Evolutionary conservation across 2,329 filamentous ascomycete genomes (phyloP).

Genomic region (Sphaerostilbella broomeana): DNA sequence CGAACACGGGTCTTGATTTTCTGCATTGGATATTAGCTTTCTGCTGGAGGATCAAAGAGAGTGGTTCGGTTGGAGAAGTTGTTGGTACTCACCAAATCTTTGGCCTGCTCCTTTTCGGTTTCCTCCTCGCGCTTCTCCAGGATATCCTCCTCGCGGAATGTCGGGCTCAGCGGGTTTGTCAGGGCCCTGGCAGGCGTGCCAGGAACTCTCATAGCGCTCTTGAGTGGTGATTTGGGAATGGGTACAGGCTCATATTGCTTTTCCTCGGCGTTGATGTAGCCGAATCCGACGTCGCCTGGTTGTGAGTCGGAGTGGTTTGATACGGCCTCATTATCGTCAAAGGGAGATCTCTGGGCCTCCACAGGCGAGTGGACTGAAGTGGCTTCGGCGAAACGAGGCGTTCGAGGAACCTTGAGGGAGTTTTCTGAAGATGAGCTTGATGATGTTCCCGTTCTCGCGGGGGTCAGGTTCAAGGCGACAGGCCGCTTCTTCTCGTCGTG

Average conservation of each 20-base stretch:
- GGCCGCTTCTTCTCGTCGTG: conserved; percentile 52
- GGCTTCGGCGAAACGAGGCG: conserved; percentile 74
- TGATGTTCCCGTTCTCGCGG: conserved; percentile 42
- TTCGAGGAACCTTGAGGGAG: conserved; percentile 61
- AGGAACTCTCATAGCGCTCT: conserved; percentile 83
- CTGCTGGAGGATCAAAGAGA: background rate
- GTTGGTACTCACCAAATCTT: conserved; percentile 70
- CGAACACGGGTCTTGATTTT: conserved; percentile 89
- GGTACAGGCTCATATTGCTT: conserved; percentile 51
- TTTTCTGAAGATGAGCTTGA: conserved; percentile 46
- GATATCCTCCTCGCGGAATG: conserved; percentile 79
- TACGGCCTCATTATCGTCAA: conserved; percentile 51
- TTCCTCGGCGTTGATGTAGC: conserved; percentile 65
- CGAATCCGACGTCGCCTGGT: conserved; percentile 85
- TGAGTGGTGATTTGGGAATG: conserved; percentile 70
- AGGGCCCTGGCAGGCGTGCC: conserved; percentile 70
- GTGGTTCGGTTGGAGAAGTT: too few relatives aligned
- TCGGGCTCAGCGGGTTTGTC: conserved; percentile 78
- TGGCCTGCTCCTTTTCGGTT: conserved; percentile 81
- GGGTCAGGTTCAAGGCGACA: conserved; percentile 47
- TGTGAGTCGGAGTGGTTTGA: conserved; percentile 52
- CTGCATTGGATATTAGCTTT: too few relatives aligned
- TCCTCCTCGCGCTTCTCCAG: conserved; percentile 76
- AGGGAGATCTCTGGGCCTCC: conserved; percentile 51
- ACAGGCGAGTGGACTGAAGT: conserved; percentile 73